A percentile compares a stretch with the other conserved stretches of the same genome.
Evolutionary conservation across 306 rosid genomes (phyloP).

Genomic region (Astragalus membranaceus): DNA sequence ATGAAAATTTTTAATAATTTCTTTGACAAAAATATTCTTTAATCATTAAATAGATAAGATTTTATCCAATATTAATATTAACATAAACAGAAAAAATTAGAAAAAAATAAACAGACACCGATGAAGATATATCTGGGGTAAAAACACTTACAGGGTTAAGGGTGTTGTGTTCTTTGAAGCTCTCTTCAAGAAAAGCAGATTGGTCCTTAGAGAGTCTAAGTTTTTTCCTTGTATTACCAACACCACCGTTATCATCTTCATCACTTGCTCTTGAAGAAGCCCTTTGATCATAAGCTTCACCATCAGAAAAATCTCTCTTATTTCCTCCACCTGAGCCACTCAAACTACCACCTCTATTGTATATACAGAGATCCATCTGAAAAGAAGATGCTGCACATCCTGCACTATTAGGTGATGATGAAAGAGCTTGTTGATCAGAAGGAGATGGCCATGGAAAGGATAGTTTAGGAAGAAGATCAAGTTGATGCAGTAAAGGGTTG

Average conservation of each 20-base stretch:
- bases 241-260: conserved; percentile 56
- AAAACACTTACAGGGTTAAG: conserved; percentile 63
- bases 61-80: background rate
- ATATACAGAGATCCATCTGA: conserved; percentile 64
- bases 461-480: conserved; percentile 59
- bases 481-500: conserved; percentile 40
- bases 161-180: conserved; percentile 88
- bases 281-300: conserved; percentile 52
- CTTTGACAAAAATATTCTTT: too few species aligned
- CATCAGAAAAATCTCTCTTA: conserved; percentile 39
- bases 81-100: background rate
- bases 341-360: conserved; percentile 19
- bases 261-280: conserved; percentile 70
- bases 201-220: conserved; percentile 90
- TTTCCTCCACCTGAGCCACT: conserved; percentile 18
- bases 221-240: conserved; percentile 56
- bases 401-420: conserved; percentile 73
- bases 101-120: background rate
- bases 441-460: conserved; percentile 66
- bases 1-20: background rate
- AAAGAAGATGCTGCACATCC: conserved; percentile 74
- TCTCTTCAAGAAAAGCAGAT: conserved; percentile 93
- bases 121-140: background rate
- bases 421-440: conserved; percentile 42
- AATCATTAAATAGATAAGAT: too few species aligned